Evolutionary conservation across 2,329 filamentous ascomycete species (phyloP).

Genomic region (Zarea fungicola): DNA sequence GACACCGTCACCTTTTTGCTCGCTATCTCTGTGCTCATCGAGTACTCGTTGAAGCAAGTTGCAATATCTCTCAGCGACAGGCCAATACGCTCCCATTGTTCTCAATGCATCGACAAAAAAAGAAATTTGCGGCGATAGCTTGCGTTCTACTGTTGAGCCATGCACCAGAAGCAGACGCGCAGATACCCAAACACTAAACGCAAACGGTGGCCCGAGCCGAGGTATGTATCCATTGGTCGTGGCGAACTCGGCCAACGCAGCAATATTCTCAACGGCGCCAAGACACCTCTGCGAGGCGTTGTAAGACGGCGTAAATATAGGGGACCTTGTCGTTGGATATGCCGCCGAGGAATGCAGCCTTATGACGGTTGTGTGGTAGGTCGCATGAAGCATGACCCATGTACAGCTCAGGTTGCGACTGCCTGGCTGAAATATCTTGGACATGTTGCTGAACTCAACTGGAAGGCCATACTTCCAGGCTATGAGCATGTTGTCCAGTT

Average conservation of each 20-base stretch:
- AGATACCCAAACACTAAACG: conserved; percentile 88
- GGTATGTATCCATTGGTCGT: conserved; percentile 67
- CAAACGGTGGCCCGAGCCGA: conserved; percentile 83
- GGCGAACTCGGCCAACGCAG: conserved; percentile 72
- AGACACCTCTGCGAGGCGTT: conserved; percentile 80
- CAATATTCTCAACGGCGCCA: conserved; percentile 76
- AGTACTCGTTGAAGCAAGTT: conserved; percentile 75
- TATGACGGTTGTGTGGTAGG: conserved; percentile 85
- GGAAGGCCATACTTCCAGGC: conserved; percentile 82
- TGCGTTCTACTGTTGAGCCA: conserved; percentile 82
- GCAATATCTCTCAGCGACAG: conserved; percentile 77
- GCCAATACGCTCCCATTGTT: conserved; percentile 79
- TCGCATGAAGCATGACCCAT: conserved; percentile 88
- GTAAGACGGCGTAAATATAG: conserved; percentile 85
- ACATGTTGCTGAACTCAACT: conserved; percentile 77
- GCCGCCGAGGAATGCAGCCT: conserved; percentile 87
- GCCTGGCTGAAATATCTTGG: conserved; percentile 66
- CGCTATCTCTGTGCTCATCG: conserved; percentile 77
- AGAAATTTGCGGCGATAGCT: conserved; percentile 70
- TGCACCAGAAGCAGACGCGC: conserved; percentile 83
- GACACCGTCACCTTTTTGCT: conserved; percentile 66
- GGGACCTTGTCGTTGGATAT: conserved; percentile 82
- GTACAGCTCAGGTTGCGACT: conserved; percentile 70
- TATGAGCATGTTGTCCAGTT: conserved; percentile 73
- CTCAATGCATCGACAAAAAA: conserved; percentile 78